Base-by-base conservation (phyloP, 2,329 filamentous ascomycete species). In the Neofusicoccum cordaticola region DNA sequence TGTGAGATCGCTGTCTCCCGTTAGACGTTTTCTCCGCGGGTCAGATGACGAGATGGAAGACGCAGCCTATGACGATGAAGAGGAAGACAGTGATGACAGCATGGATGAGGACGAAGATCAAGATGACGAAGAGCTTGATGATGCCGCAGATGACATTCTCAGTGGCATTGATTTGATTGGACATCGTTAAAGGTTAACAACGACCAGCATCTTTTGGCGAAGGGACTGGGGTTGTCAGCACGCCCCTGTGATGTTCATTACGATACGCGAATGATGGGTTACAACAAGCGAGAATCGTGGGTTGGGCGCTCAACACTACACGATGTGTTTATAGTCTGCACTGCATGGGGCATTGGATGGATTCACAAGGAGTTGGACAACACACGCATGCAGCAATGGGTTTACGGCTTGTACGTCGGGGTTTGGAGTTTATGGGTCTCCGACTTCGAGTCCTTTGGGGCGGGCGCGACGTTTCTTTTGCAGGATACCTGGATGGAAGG, bases 1-100 rank as follows among this genome's bases (percentile, higher is more conserved):
- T 0, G 76, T 83, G 27, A 78, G 77, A 50, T 79, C 78, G 39
- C 67, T 83, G 0, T 76, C 75, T 1, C 81, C 81, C 4, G 80
- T 82, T 68, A 71, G 80, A 13, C 80, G 80, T 62, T 82, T 82
- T 51, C 67, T 82, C 7, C 74, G 73, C 31, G 71, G 72, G 1
- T 47, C 62, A 12, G 56, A 67, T 17, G 73, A 71, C 6, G 73
- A 74, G 27, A 70, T 68, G 8, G 73, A 74, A 1, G 72, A 75
- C 34, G 69, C 66, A 1, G 73, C 73, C 17, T 72, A 71, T 7
- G 69, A 68, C 11, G 75, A 73, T 15, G 73, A 71, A 19, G 75
- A 76, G 5, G 75, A 77, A 48, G 76, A 73, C 45, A 69, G 69
- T 15, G 74, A 71, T 37, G 74, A 75, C 9, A 73, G 72, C 27